These are phyloP conservation scores for Rossbeevera mucosa DNA, from an alignment of 768 basidiomycete genomes.

Conservation along the genomic window DNA sequence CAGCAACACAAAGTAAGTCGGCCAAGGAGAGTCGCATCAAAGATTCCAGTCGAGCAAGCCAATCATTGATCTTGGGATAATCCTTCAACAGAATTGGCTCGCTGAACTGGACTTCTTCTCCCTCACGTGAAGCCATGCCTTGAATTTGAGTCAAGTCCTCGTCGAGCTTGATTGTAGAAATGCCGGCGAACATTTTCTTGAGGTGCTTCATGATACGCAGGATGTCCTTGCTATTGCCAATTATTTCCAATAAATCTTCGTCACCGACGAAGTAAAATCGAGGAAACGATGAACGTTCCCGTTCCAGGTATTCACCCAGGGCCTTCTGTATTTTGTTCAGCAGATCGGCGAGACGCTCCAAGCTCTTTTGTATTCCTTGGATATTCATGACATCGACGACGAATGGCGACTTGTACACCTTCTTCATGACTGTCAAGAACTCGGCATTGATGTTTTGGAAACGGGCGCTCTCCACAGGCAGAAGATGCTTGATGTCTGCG, in stretches of 20 bases:
- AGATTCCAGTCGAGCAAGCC: constrained; percentile 87
- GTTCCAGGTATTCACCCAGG: constrained; percentile 95
- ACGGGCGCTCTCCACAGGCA: constrained; percentile 95
- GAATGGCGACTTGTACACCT: constrained; percentile 98
- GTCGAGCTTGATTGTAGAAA: constrained; percentile 83
- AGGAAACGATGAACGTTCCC: constrained; percentile 96
- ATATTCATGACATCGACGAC: constrained; percentile 97
- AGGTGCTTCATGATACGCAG: constrained; percentile 97
- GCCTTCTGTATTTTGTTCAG: constrained; percentile 99
- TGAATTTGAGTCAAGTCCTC: constrained; percentile 84
- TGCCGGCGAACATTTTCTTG: constrained; percentile 99
- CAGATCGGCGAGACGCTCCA: constrained; percentile 93
- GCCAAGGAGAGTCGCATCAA: constrained; percentile 93
- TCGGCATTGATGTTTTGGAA: constrained; percentile 99
- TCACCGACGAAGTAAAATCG: constrained; percentile 99
- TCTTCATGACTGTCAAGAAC: constrained; percentile 98
- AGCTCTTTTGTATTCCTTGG: constrained; percentile 90
- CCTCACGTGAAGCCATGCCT: constrained; percentile 94
- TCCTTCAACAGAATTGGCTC: constrained; percentile 85
- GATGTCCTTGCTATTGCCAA: constrained; percentile 99
- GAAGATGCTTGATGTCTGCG: constrained; percentile 97
- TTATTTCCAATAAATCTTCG: constrained; percentile 97
- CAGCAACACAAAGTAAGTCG: constrained; percentile 71
- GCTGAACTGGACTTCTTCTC: constrained; percentile 86
- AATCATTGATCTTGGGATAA: constrained; percentile 97